Evolutionary conservation across 2,329 filamentous ascomycete genomes (phyloP).

Genomic region (Lasiodiplodia hormozganensis): DNA sequence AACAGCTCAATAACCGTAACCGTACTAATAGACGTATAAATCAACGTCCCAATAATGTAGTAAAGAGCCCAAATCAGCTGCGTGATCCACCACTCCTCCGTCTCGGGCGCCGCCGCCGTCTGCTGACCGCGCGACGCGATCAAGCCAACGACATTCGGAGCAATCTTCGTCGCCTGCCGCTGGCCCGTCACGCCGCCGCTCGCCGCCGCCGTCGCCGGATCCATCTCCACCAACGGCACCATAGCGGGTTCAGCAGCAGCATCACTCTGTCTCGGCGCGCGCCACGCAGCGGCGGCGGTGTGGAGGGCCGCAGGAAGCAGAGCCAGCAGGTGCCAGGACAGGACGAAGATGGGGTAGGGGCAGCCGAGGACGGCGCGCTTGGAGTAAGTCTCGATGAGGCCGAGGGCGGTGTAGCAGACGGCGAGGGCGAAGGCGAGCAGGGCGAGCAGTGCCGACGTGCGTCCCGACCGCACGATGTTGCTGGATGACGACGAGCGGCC

Average conservation of each 20-base stretch:
- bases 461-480: no score
- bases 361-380: slow-evolving; percentile 44
- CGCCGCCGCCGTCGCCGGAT: neutral
- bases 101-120: slow-evolving; percentile 37
- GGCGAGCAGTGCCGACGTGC: neutral
- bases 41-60: slow-evolving; percentile 42
- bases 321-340: slow-evolving; percentile 38
- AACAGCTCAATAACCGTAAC: slow-evolving; percentile 43
- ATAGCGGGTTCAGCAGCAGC: neutral
- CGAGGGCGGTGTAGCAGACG: slow-evolving; percentile 34
- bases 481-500: no score
- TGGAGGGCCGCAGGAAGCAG: slow-evolving; percentile 39
- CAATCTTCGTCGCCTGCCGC: neutral
- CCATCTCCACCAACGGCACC: neutral
- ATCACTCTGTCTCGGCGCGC: neutral
- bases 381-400: slow-evolving; percentile 40
- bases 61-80: slow-evolving; percentile 44
- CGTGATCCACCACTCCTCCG: slow-evolving; percentile 39
- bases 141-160: neutral
- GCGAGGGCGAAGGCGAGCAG: slow-evolving; percentile 22
- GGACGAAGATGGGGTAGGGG: slow-evolving; percentile 37
- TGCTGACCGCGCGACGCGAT: no score
- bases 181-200: neutral
- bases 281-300: slow-evolving; percentile 16
- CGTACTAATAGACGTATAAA: slow-evolving; percentile 45